Evolutionary conservation across 305 asterid genomes (phyloP).

Genomic region (Lippia alba): DNA sequence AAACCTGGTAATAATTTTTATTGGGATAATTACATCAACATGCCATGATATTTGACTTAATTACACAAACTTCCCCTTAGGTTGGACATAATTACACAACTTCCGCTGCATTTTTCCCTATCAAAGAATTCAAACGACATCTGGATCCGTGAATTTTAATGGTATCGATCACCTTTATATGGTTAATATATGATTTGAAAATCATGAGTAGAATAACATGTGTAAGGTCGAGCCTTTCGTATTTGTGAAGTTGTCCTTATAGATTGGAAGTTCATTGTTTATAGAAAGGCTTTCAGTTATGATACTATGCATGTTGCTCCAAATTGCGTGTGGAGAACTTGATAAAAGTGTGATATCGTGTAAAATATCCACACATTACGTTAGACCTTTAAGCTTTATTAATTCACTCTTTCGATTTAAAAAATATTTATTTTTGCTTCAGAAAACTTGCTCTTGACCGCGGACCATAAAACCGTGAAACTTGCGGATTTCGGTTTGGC

Average conservation of each 20-base stretch:
- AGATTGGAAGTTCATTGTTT: slow-evolving; percentile 7
- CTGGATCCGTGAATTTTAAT: too few species aligned
- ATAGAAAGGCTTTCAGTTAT: slow-evolving; percentile 7
- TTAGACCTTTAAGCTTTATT: slow-evolving; percentile 18
- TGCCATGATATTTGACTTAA: too few species aligned
- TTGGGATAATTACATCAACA: too few species aligned
- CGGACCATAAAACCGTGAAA: slow-evolving; percentile 82
- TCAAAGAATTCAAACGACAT: too few species aligned
- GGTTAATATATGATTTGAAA: too few species aligned
- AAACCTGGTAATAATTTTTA: slow-evolving; percentile 60
- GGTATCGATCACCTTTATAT: too few species aligned
- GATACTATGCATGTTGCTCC: not conserved
- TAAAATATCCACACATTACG: slow-evolving; percentile 10
- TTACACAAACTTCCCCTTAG: too few species aligned
- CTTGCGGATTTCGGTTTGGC: slow-evolving; percentile 98
- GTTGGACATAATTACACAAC: too few species aligned
- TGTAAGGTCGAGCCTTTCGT: not conserved
- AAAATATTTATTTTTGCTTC: slow-evolving; percentile 26
- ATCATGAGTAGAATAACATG: too few species aligned
- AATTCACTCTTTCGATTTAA: slow-evolving; percentile 24
- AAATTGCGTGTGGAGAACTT: slow-evolving; percentile 15
- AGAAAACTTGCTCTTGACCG: slow-evolving; percentile 96
- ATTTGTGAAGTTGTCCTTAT: not conserved
- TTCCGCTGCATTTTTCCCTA: too few species aligned
- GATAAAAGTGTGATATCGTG: not conserved